Conservation (phyloP, 305 asterid species). For the Andrographis paniculata region DNA sequence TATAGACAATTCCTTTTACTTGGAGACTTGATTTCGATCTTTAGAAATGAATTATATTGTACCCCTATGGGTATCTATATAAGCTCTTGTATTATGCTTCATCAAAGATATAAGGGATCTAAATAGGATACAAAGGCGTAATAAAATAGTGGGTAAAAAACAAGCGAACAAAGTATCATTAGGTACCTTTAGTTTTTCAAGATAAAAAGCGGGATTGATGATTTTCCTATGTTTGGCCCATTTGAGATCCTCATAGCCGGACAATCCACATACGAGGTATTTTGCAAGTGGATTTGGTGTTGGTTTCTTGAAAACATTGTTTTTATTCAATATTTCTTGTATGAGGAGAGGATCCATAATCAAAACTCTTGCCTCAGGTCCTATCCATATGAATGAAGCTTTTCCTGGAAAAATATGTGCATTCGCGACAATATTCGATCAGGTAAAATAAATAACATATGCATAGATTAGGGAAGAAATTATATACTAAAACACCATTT, state of each 20-base stretch:
- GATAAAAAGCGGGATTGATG: slow-evolving; percentile 36
- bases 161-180: no score
- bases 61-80: no score
- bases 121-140: no score
- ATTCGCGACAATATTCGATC: not conserved
- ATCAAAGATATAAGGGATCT: no score
- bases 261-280: slow-evolving; percentile 29
- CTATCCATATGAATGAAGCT: slow-evolving; percentile 38
- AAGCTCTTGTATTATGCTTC: no score
- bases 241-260: slow-evolving; percentile 31
- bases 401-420: slow-evolving; percentile 25
- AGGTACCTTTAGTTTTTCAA: slow-evolving; percentile 43
- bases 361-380: slow-evolving; percentile 34
- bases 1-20: no score
- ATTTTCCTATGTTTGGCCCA: slow-evolving; percentile 49
- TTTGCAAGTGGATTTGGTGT: slow-evolving; percentile 29
- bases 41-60: no score
- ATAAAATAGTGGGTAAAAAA: no score
- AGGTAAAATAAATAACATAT: no score
- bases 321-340: slow-evolving; percentile 25
- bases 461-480: not conserved
- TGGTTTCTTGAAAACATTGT: slow-evolving; percentile 27
- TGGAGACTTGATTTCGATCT: no score
- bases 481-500: no score
- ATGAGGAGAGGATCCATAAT: slow-evolving; percentile 35